phyloP scores from a whole-genome alignment of 148 eudicot genomes.

The Rhododendron ferrugineum region DNA sequence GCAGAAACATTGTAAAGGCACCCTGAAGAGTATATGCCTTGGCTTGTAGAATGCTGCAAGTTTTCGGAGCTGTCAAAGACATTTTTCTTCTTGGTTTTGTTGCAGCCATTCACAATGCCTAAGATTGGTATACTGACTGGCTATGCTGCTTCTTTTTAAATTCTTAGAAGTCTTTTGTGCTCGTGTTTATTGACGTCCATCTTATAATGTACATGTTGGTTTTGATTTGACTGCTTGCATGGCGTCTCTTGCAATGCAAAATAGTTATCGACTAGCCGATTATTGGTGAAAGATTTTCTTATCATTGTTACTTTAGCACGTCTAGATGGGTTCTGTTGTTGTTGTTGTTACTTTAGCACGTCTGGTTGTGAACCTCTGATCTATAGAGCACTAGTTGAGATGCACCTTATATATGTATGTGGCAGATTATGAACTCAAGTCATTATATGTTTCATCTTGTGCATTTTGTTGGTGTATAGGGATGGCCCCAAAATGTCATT shows the following conservation, averaged over 20 bases:
- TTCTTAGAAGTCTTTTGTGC: not conserved
- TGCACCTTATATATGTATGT: not conserved
- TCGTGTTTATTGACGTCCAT: not conserved
- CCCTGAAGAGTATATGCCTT: conserved; percentile 42
- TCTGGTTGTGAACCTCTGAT: not conserved
- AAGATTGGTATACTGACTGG: conserved; percentile 33
- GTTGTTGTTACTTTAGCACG: not conserved
- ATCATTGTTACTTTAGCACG: not conserved
- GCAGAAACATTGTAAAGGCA: conserved; percentile 37
- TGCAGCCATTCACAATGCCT: conserved; percentile 40
- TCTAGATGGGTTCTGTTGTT: too few relatives aligned
- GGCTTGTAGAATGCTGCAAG: conserved; percentile 65
- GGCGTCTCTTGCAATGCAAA: not conserved
- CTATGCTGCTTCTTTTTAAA: not conserved
- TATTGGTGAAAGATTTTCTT: not conserved
- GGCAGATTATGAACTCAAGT: not conserved
- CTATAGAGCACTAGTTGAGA: not conserved
- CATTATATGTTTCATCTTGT: not conserved
- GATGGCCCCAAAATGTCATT: not conserved
- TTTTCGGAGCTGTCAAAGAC: conserved; percentile 58
- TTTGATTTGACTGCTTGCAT: not conserved
- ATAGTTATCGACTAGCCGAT: not conserved
- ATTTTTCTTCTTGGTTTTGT: conserved; percentile 49
- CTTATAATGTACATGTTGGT: not conserved
- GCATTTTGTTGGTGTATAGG: not conserved